Evolutionary conservation across 306 rosid genomes (phyloP).

Genomic region (Ochetophila trinervis): DNA sequence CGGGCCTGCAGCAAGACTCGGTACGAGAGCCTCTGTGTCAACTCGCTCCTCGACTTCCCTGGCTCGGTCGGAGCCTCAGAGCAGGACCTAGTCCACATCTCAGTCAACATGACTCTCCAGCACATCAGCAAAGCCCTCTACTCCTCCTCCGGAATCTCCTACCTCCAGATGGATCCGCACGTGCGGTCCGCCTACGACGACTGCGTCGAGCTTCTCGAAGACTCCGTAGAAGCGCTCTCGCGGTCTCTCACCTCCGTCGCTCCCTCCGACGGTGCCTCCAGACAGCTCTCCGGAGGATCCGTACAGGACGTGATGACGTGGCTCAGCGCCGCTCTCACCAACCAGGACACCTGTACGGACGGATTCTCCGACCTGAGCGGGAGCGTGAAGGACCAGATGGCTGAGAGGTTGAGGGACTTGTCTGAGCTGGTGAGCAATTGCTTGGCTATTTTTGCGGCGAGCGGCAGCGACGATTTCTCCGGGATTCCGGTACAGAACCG

Average conservation of each 20-base stretch:
- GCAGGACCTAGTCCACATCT: conserved; percentile 77
- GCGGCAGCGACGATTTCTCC: conserved; percentile 47
- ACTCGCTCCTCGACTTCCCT: conserved; percentile 67
- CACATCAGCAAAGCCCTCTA: conserved; percentile 60
- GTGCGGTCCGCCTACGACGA: conserved; percentile 62
- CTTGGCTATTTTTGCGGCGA: conserved; percentile 59
- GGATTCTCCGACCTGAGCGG: conserved; percentile 52
- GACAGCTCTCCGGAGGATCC: conserved; percentile 12
- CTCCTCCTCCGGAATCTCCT: conserved; percentile 43
- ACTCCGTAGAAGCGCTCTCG: conserved; percentile 60
- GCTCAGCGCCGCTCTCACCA: conserved; percentile 83
- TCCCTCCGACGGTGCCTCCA: not conserved
- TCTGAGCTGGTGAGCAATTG: conserved; percentile 77
- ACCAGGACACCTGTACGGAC: conserved; percentile 81
- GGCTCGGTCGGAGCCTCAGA: conserved; percentile 59
- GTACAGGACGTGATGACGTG: conserved; percentile 67
- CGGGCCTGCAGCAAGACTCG: conserved; percentile 57
- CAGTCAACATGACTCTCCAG: conserved; percentile 78
- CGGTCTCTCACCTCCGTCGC: conserved; percentile 45
- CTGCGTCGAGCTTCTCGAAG: conserved; percentile 83
- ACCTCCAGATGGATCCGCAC: conserved; percentile 37
- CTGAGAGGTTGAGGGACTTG: conserved; percentile 43
- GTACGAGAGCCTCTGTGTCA: conserved; percentile 60
- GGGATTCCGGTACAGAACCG: conserved; percentile 76
- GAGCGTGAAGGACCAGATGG: conserved; percentile 45